phyloP scores from a whole-genome alignment of 371 early-diverging fungal species.

The Coemansia linderi region DNA sequence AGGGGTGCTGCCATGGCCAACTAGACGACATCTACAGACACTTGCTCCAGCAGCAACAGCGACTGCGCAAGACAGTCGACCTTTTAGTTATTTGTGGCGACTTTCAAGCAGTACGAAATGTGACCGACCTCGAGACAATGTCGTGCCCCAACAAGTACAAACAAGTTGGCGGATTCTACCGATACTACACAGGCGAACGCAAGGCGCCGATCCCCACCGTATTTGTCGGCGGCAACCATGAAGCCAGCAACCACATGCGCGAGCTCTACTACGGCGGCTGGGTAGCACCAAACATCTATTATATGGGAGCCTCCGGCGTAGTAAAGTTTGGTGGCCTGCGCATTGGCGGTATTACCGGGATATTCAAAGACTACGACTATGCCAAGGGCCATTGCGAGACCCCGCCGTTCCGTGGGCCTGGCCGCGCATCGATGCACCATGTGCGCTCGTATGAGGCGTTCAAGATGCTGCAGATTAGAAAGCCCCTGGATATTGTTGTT shows the following conservation, averaged over 20 bases:
- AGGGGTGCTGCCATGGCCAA: conserved; percentile 95
- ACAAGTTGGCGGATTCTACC: conserved; percentile 79
- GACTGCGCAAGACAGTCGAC: conserved; percentile 69
- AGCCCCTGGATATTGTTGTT: conserved; percentile 81
- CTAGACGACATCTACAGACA: conserved; percentile 84
- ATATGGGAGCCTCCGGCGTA: conserved; percentile 77
- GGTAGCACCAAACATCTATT: conserved; percentile 93
- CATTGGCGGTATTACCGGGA: conserved; percentile 92
- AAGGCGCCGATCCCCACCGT: conserved; percentile 85
- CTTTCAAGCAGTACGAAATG: conserved; percentile 91
- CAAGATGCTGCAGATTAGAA: conserved; percentile 69
- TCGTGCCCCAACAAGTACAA: conserved; percentile 83
- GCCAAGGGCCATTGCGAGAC: conserved; percentile 76
- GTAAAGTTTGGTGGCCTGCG: conserved; percentile 84
- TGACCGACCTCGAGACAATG: conserved; percentile 75
- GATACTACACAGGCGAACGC: conserved; percentile 87
- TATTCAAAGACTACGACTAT: conserved; percentile 79
- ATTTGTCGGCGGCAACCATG: conserved; percentile 98
- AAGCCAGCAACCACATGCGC: conserved; percentile 88
- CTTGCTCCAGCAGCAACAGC: conserved; percentile 62
- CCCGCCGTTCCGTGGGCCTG: conserved; percentile 67
- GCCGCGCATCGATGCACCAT: conserved; percentile 79
- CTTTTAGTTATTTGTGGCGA: conserved; percentile 95
- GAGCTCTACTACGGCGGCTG: conserved; percentile 98
- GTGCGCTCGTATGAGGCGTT: conserved; percentile 78